phyloP scores from a whole-genome alignment of 1,284 basidiomycete species.

The Fomitiporia mediterranea region DNA sequence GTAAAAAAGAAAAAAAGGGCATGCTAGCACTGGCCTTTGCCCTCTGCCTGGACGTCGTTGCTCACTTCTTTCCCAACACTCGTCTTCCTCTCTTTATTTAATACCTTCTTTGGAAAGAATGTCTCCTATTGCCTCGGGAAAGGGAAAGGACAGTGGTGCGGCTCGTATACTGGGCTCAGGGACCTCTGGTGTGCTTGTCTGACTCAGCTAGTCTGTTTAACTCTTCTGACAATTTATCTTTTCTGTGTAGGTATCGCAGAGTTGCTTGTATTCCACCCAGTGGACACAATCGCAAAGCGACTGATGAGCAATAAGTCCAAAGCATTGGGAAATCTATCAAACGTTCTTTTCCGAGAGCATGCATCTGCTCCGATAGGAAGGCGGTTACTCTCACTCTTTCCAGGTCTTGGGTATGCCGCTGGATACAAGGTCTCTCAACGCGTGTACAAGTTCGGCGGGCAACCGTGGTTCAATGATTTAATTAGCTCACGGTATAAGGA shows the following conservation, averaged over 20 bases:
- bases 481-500: conserved; percentile 75
- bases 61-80: background rate
- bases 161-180: conserved; percentile 93
- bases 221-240: background rate
- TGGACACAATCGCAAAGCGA: conserved; percentile 95
- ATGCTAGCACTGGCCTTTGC: background rate
- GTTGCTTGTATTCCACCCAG: conserved; percentile 86
- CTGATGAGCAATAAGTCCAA: conserved; percentile 95
- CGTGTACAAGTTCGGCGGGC: conserved; percentile 98
- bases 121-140: conserved; percentile 11
- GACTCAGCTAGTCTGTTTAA: background rate
- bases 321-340: conserved; percentile 57
- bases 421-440: conserved; percentile 95
- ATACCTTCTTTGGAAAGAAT: background rate
- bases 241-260: conserved; percentile 78
- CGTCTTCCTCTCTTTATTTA: background rate
- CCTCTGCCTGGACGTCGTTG: background rate
- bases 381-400: conserved; percentile 91
- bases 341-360: conserved; percentile 86
- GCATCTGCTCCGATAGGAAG: conserved; percentile 64
- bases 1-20: no score
- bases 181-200: conserved; percentile 62
- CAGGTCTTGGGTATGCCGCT: conserved; percentile 96
- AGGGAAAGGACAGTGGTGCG: conserved; percentile 79
- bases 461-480: conserved; percentile 96